Evolutionary conservation across 108 stramenopile species (phyloP).

Genomic region (Nitzschia sp.): DNA sequence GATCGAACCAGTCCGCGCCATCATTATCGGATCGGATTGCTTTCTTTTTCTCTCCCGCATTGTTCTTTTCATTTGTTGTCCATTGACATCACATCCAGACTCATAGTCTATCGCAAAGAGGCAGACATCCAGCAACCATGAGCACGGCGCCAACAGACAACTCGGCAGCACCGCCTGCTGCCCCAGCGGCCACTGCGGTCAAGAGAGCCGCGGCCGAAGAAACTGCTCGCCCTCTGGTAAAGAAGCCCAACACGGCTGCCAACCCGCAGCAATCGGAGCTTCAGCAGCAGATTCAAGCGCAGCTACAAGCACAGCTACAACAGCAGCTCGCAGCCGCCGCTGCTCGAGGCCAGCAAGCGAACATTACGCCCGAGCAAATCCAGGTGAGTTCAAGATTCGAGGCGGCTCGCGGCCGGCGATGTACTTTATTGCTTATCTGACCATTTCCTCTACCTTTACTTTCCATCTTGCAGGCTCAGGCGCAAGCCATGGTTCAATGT

Average conservation of each 20-base stretch:
- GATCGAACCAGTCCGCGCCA: neutral
- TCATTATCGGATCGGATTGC: no score
- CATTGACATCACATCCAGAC: no score
- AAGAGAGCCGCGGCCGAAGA: no score
- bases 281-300: slow-evolving; percentile 85
- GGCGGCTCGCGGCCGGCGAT: no score
- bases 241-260: slow-evolving; percentile 44
- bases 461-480: slow-evolving; percentile 54
- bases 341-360: slow-evolving; percentile 82
- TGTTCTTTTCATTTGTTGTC: no score
- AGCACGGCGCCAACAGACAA: no score
- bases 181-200: no score
- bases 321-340: slow-evolving; percentile 83
- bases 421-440: neutral
- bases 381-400: slow-evolving; percentile 38
- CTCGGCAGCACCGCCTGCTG: no score
- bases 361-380: slow-evolving; percentile 87
- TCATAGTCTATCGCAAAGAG: no score
- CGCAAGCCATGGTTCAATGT: slow-evolving; percentile 89
- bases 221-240: slow-evolving; percentile 34
- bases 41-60: no score
- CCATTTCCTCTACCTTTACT: neutral
- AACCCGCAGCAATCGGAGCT: slow-evolving; percentile 47
- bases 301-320: slow-evolving; percentile 80
- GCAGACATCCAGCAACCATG: no score